These are phyloP conservation scores for Pseudocercospora vitis DNA, from an alignment of 2,329 filamentous ascomycete species.

Conservation along the genomic window DNA sequence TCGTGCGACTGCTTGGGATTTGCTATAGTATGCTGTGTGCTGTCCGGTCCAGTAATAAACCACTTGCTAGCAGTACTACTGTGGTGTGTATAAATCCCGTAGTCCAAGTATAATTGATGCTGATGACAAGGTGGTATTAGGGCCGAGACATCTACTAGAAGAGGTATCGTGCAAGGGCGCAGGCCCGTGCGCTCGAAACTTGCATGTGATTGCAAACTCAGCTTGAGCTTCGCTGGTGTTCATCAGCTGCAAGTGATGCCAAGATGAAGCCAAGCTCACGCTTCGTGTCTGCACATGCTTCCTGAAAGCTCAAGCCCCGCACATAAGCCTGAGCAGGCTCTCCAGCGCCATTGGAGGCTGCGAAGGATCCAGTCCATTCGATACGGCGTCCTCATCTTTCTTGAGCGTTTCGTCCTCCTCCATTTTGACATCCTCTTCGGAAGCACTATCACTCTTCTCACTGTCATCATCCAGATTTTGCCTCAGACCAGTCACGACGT, in stretches of 20 bases:
- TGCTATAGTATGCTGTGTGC: not conserved
- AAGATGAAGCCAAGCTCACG: not conserved
- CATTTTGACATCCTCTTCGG: slow-evolving; percentile 28
- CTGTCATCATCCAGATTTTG: slow-evolving; percentile 57
- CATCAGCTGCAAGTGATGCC: not conserved
- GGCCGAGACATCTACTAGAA: no score
- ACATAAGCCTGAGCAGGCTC: slow-evolving; percentile 28
- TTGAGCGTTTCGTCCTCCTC: slow-evolving; percentile 26
- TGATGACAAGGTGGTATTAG: no score
- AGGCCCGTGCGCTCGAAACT: not conserved
- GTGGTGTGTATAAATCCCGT: not conserved
- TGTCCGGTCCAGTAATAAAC: not conserved
- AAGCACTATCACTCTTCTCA: slow-evolving; percentile 45
- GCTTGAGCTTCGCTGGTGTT: no score
- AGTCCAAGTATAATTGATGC: not conserved
- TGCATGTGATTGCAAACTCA: not conserved
- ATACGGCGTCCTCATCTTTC: not conserved
- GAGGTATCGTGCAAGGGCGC: no score
- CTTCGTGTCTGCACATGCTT: slow-evolving; percentile 9
- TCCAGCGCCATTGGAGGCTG: slow-evolving; percentile 34
- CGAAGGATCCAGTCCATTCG: slow-evolving; percentile 14
- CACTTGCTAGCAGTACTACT: not conserved
- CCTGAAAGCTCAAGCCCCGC: slow-evolving; percentile 5
- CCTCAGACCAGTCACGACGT: slow-evolving; percentile 69
- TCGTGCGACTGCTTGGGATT: no score